Conservation (phyloP, 2,329 filamentous ascomycete species). For the Didymellaceae sp. region DNA sequence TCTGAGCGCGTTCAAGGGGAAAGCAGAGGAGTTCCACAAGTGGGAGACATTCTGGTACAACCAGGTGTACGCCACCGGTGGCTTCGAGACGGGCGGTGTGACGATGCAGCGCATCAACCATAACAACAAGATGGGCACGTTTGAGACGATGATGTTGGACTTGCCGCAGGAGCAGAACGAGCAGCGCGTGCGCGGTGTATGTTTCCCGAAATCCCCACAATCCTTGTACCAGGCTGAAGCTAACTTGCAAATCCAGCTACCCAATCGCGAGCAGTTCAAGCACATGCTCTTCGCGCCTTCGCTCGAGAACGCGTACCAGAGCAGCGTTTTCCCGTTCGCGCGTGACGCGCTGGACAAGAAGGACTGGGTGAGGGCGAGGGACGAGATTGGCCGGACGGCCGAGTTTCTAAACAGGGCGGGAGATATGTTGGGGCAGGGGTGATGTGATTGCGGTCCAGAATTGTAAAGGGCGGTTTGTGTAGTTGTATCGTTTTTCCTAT, state of each 20-base stretch:
- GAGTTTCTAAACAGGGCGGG: slow-evolving; percentile 69
- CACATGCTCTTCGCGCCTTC: slow-evolving; percentile 89
- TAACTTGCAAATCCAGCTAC: slow-evolving; percentile 54
- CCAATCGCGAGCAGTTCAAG: slow-evolving; percentile 90
- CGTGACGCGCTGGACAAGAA: slow-evolving; percentile 76
- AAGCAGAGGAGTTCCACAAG: slow-evolving; percentile 69
- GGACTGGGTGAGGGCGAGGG: slow-evolving; percentile 73
- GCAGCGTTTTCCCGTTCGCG: slow-evolving; percentile 79
- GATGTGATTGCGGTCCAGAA: too few species aligned
- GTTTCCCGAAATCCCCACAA: slow-evolving; percentile 43
- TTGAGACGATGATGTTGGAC: slow-evolving; percentile 86
- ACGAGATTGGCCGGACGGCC: slow-evolving; percentile 74
- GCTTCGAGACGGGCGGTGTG: slow-evolving; percentile 75
- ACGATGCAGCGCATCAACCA: slow-evolving; percentile 73
- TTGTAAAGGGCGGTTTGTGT: too few species aligned
- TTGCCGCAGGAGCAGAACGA: slow-evolving; percentile 62
- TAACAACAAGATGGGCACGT: slow-evolving; percentile 78
- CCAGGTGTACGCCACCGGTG: slow-evolving; percentile 71
- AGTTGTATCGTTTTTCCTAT: too few species aligned
- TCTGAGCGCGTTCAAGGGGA: slow-evolving; percentile 63
- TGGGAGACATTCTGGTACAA: slow-evolving; percentile 83
- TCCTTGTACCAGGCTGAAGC: neutral
- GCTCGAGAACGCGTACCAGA: slow-evolving; percentile 72
- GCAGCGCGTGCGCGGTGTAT: slow-evolving; percentile 64
- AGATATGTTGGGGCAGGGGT: slow-evolving; percentile 46